Evolutionary conservation across 78 protist genomes (phyloP), one percentile per base, ranked within the genome.

Genomic region (Dictyostelium brefeldianum): DNA sequence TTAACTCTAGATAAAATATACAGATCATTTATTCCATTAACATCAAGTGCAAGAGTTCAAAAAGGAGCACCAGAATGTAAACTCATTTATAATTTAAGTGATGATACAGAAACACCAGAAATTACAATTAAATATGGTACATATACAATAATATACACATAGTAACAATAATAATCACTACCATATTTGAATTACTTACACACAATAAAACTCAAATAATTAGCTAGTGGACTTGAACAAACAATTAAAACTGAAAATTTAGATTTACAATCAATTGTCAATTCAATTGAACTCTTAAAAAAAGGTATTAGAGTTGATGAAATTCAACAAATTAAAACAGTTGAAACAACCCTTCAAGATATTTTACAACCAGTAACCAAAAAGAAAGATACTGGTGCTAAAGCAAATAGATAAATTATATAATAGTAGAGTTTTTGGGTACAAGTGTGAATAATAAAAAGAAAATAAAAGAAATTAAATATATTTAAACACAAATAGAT

Each of bases 321-420:
- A 65, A 77, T 87, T 20, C 69, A 87, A 47, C 48, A 43, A 1
- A 57, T 47, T 43, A 43, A 46, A 20, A 50, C 77, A 27, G 25
- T 11, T 6, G 85, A 87, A 27, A 87, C 93, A 31, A 74, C 80
- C n/a, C 71, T 87, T 27, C 78, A 87, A 77, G 93, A 87, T 47
- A 70, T 87, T 65, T 77, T 87, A 56, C 81, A 80, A 62, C 93
- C 93, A 59, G 84, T 77, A 27, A 87, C 75, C 50, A 87, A 87
- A 70, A 87, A 87, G 84, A 87, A 87, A 51, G 93, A 87, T 87
- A 77, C 93, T 87, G 93, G 93, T 87, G 93, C 93, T 15, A 87
- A 87, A 67, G 85, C 83, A 64, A 77, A 77, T 25, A 46, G 62
- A 15, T 50, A 75, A 29, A 83, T 67, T 67, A 51, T 51, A 14